Base-by-base conservation (phyloP, 306 rosid species). In the Abrus pulchellus region DNA sequence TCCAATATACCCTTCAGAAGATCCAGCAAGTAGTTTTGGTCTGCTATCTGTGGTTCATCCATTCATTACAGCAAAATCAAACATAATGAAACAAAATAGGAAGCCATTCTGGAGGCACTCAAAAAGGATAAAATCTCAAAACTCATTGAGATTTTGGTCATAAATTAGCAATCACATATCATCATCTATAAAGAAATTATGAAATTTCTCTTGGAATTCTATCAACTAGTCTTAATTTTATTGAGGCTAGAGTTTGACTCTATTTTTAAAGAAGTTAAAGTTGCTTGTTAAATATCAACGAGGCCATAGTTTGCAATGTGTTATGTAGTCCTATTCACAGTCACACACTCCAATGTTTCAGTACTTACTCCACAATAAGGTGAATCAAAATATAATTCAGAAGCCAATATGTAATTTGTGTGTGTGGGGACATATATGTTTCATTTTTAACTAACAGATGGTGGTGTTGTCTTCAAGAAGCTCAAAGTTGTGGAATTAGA, bases 1-100 rank as follows among this genome's bases (percentile, higher is more conserved):
- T 57, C 99, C 99, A 20, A 90, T 80, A 82, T 90, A 85, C 65
- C 99, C 99, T 83, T 96, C 99, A 7, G 90, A 55, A 54, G 99
- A 96, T 76, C 99, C 99, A 41, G 98, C 91, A 68, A 96, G 86
- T 50, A 96, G 82, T 90, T 90, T 93, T 14, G 99, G 97, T 73
- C 94, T 87, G 86, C 97, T 90, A 88, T 89, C 99, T 96, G 90
- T 76, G 70, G 38, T 78, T 72, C 81, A 85, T 63, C 56, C 83
- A 74, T 76, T 80, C 74, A 80, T 64, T 60, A 84, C 67, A 84
- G 76, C 55, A 79, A 63, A 13, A 62, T 49, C 77, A 75, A 57
- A 77, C 55, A 79, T 59, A 13, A 62, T 49, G 75, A 75, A 57
- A 77, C 34, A 30, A 53, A 65, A 64, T 33, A 27, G 68, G 14